Percentiles rank a stretch among this genome's conserved stretches.
phyloP scores from a whole-genome alignment of 139 green algal genomes.

The Eudorina sp. region DNA sequence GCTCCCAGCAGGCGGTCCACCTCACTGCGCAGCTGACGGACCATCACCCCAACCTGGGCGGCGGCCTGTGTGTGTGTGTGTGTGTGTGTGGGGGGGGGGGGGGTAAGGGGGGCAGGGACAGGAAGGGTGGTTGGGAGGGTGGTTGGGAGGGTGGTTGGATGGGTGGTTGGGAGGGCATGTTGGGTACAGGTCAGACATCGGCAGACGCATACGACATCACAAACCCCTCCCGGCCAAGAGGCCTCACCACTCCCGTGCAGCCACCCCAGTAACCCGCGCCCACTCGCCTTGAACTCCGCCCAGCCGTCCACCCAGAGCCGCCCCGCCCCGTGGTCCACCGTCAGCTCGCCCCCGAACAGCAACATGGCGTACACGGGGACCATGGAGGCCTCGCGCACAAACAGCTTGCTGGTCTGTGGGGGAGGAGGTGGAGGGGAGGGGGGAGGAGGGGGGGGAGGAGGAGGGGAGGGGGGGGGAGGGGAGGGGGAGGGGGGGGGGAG shows the following conservation, averaged over 20 bases:
- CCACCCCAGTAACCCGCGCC: too few species aligned
- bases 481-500: not conserved
- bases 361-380: slow-evolving; percentile 89
- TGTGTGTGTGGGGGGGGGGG: not conserved
- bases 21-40: slow-evolving; percentile 80
- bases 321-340: slow-evolving; percentile 65
- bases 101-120: not conserved
- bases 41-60: slow-evolving; percentile 74
- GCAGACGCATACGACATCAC: too few species aligned
- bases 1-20: slow-evolving; percentile 75
- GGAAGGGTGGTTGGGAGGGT: not conserved
- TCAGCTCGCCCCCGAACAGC: slow-evolving; percentile 86
- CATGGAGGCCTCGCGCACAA: slow-evolving; percentile 81
- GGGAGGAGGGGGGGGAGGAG: not conserved
- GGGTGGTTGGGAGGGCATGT: too few species aligned
- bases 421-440: not conserved
- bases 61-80: not conserved
- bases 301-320: slow-evolving; percentile 71
- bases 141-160: slow-evolving; percentile 51
- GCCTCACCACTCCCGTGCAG: too few species aligned
- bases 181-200: too few species aligned
- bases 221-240: too few species aligned
- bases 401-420: slow-evolving; percentile 66
- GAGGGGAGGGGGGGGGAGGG: not conserved
- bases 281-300: slow-evolving; percentile 75